Evolutionary conservation across 768 basidiomycete species (phyloP), one percentile per base, ranked within the genome.

Genomic region (Botryobasidium botryosum): DNA sequence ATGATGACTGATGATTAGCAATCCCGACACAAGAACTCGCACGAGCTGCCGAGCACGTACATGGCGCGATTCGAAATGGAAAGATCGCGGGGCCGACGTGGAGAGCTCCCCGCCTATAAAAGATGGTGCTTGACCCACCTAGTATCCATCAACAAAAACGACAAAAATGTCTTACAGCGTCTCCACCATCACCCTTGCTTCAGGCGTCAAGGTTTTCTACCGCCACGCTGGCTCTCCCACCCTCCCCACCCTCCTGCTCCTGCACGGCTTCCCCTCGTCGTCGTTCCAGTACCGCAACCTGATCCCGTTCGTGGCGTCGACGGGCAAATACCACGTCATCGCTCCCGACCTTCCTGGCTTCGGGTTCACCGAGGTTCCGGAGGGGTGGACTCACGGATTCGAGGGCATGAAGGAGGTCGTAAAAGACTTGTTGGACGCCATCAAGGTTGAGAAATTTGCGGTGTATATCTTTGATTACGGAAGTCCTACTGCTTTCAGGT

Each of bases 311-410:
- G 60, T 71, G 10, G 61, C 67, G 3, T 31, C 52, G 17, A n/a
- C n/a, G n/a, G n/a, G n/a, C n/a, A 56, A 61, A 31, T 69, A 68
- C 58, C 63, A 59, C 26, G 60, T 70, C 28, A 51, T 68, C 47
- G 69, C 70, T 0, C 70, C 71, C n/a, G 71, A 71, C 49, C 53
- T 71, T 5, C 68, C 69, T 1, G 69, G 66, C 0, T 73, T 67
- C 50, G 70, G 71, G 5, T 68, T 69, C 53, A 71, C 71, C 20
- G 56, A 50, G 15, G 62, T 65, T 13, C 63, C 67, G 2, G 55
- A 53, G 4, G 56, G 54, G 20, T 60, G 64, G 40, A 53, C 55
- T 13, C 68, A 65, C 50, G 51, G 52, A 2, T 73, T 73, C 54
- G 65, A 58, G 25, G 59, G 53, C 35, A 51, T 71, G 10, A 53